Percentiles rank a stretch among this genome's conserved stretches.
phyloP scores from a whole-genome alignment of 225 moss, liverwort and hornwort species.

The Rhytidiadelphus loreus region DNA sequence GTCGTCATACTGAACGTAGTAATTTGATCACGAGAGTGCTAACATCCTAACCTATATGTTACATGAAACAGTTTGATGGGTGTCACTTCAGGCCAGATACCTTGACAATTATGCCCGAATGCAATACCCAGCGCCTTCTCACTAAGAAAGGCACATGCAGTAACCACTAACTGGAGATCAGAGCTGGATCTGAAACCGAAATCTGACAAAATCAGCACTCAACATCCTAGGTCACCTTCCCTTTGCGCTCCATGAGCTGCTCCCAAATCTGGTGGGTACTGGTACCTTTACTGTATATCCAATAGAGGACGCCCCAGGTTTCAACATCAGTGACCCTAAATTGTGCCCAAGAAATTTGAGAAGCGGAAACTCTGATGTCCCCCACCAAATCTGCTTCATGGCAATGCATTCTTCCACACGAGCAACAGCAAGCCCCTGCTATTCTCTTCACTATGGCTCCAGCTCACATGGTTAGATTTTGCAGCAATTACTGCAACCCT shows the following conservation, averaged over 20 bases:
- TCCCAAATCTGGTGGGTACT: neutral
- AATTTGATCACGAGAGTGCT: neutral
- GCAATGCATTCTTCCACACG: neutral
- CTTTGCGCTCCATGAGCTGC: neutral
- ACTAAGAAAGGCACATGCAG: neutral
- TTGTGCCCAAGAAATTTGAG: neutral
- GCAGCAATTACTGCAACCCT: neutral
- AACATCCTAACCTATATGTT: constrained; percentile 8
- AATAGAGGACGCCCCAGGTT: neutral
- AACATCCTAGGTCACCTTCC: neutral
- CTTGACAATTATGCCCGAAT: neutral
- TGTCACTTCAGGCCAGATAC: neutral
- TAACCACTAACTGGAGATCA: neutral
- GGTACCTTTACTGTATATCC: neutral
- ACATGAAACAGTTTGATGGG: neutral
- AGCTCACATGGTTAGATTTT: neutral
- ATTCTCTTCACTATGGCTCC: neutral
- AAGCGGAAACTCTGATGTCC: neutral
- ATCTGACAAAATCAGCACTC: no score
- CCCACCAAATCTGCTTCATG: neutral
- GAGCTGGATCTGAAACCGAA: neutral
- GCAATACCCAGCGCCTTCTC: neutral
- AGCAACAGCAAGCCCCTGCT: neutral
- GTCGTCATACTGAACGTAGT: neutral
- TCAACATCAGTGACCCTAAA: neutral